Conservation (phyloP, 2,329 filamentous ascomycete species). For the Arthroderma uncinatum region DNA sequence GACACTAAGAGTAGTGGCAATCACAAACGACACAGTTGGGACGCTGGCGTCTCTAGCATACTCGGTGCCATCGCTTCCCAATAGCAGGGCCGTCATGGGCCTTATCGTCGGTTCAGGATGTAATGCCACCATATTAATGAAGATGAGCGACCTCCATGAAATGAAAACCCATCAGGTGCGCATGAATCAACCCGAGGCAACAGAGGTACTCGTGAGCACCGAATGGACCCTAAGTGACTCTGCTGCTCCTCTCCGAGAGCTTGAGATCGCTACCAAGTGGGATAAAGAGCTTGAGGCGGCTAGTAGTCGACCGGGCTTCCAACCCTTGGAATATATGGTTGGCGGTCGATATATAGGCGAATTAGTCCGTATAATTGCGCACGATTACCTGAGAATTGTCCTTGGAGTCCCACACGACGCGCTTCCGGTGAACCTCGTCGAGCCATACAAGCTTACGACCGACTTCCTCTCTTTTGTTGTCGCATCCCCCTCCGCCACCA, state of each 20-base stretch:
- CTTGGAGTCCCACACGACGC: slow-evolving; percentile 30
- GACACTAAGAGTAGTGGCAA: slow-evolving; percentile 55
- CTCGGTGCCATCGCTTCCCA: slow-evolving; percentile 44
- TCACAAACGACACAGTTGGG: slow-evolving; percentile 67
- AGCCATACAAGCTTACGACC: slow-evolving; percentile 52
- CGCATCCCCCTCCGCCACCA: slow-evolving; percentile 33
- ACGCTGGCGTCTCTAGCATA: slow-evolving; percentile 68
- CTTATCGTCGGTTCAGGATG: slow-evolving; percentile 66
- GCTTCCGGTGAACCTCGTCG: slow-evolving; percentile 44
- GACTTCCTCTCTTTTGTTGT: slow-evolving; percentile 60
- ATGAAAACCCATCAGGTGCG: slow-evolving; percentile 45
- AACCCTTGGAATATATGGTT: slow-evolving; percentile 71
- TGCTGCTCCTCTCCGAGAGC: slow-evolving; percentile 48
- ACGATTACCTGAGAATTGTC: slow-evolving; percentile 47
- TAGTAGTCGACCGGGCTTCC: slow-evolving; percentile 58
- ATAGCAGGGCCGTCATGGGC: slow-evolving; percentile 58
- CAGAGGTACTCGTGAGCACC: slow-evolving; percentile 60
- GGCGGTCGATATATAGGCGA: slow-evolving; percentile 63
- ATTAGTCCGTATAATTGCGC: slow-evolving; percentile 55
- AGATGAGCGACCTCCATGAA: slow-evolving; percentile 47
- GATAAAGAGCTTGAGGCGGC: slow-evolving; percentile 52
- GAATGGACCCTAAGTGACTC: slow-evolving; percentile 70
- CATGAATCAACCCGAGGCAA: slow-evolving; percentile 36
- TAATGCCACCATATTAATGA: slow-evolving; percentile 63
- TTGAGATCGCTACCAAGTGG: slow-evolving; percentile 55